Evolutionary conservation across 2,329 filamentous ascomycete genomes (phyloP), one percentile per base, ranked within the genome.

Genomic region (Clarireedia sp.): DNA sequence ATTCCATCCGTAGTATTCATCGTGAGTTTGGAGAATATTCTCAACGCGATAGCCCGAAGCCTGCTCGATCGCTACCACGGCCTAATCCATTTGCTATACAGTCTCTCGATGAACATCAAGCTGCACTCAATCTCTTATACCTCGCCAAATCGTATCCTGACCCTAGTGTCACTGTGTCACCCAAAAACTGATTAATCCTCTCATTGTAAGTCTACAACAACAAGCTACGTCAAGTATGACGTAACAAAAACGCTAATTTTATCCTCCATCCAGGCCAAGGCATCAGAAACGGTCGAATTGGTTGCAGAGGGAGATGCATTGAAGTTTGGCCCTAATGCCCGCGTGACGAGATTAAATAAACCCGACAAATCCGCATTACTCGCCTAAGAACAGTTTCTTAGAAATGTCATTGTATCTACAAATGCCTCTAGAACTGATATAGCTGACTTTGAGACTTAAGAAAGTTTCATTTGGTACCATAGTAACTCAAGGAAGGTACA

Each of bases 41-140:
- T 46, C 37, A 50, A 46, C 56, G 47, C 41, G 46, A 21, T 53
- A 37, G 37, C 41, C 10, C 44, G 47, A 29, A 47, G 2, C 16
- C 46, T 33, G 21, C 23, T 19, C 37, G 38, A 37, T 21, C 23
- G 6, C 41, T 12, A 44, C 19, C 41, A 44, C 10, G 8, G 23
- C 4, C 44, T 16, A 4, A 16, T 43, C 33, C 43, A 57, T 10
- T 37, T 19, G 24, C 17, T 24, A 56, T 48, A 26, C 56, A 57
- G 38, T 51, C 48, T 24, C 38, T 87, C 21, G 75, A 78, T 51
- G 81, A 87, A 68, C 78, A 86, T 65, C 84, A 87, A 66, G 78
- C 82, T 45, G 84, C 83, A 5, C 75, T 89, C 57, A 83, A 81
- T 58, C 74, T 90, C 29, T 74, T 78, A 45, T 77, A 79, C 59